phyloP scores from a whole-genome alignment of 1,284 basidiomycete genomes.

The Puccinia polysora region DNA sequence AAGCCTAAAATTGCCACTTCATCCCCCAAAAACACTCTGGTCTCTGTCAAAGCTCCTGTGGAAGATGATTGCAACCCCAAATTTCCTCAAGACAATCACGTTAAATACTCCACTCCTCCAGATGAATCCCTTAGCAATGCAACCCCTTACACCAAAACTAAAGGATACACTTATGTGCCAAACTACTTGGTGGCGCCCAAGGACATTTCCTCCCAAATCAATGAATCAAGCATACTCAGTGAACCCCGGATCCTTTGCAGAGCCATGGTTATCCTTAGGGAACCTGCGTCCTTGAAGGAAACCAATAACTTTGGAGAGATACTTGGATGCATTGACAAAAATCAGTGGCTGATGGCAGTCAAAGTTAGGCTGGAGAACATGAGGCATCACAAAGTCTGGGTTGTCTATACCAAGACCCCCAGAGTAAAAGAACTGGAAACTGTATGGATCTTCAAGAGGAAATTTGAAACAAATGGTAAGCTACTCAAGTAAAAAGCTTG shows the following conservation, averaged over 20 bases:
- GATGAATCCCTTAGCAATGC: too few species aligned
- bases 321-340: neutral
- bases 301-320: neutral
- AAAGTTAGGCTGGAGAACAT: neutral
- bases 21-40: too few species aligned
- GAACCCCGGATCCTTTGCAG: neutral
- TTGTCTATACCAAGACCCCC: neutral
- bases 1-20: too few species aligned
- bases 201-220: neutral
- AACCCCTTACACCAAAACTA: too few species aligned
- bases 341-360: neutral
- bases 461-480: too few species aligned
- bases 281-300: neutral
- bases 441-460: constrained; percentile 6
- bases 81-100: too few species aligned
- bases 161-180: neutral
- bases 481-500: too few species aligned
- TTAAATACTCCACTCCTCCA: too few species aligned
- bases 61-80: too few species aligned
- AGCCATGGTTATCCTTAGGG: neutral
- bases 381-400: neutral
- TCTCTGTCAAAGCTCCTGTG: too few species aligned
- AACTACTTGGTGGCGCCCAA: neutral
- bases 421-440: neutral
- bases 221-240: neutral